These are phyloP conservation scores for Mycena galopus DNA, from an alignment of 768 basidiomycete species.

Conservation along the genomic window DNA sequence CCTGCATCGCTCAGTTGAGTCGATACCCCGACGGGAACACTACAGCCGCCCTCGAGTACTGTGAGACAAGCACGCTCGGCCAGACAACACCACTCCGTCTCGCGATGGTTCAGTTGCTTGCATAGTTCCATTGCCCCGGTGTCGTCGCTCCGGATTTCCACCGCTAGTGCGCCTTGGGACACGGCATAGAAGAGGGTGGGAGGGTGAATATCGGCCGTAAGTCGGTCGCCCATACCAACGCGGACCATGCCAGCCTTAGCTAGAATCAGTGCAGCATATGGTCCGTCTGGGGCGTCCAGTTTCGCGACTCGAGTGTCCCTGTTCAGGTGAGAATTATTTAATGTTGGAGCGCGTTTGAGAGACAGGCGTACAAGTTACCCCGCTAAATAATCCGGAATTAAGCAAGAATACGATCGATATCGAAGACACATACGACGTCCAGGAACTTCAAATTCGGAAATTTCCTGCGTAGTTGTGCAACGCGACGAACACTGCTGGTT, in stretches of 20 bases:
- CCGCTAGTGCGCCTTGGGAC: conserved; percentile 91
- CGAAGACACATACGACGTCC: conserved; percentile 78
- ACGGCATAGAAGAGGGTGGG: conserved; percentile 90
- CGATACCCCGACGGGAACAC: conserved; percentile 91
- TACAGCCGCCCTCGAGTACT: conserved; percentile 97
- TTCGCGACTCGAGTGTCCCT: conserved; percentile 95
- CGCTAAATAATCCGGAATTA: conserved; percentile 65
- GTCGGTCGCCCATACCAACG: conserved; percentile 79
- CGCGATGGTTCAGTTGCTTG: conserved; percentile 76
- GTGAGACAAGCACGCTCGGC: conserved; percentile 91
- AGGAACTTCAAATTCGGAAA: conserved; percentile 84
- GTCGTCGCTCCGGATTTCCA: conserved; percentile 86
- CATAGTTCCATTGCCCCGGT: conserved; percentile 72
- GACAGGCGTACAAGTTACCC: conserved; percentile 82
- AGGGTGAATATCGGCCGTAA: conserved; percentile 78
- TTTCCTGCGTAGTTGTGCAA: conserved; percentile 87
- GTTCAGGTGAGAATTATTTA: conserved; percentile 8
- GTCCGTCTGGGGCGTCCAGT: conserved; percentile 85
- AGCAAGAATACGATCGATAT: neutral
- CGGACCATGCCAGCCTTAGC: conserved; percentile 94
- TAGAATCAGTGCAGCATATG: conserved; percentile 92
- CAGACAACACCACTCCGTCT: conserved; percentile 80
- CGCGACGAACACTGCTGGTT: conserved; percentile 92
- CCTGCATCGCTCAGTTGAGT: conserved; percentile 57
- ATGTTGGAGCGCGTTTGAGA: conserved; percentile 1